Conservation (phyloP, 805 yeast genomes). For the Maudiozyma barnettii region DNA sequence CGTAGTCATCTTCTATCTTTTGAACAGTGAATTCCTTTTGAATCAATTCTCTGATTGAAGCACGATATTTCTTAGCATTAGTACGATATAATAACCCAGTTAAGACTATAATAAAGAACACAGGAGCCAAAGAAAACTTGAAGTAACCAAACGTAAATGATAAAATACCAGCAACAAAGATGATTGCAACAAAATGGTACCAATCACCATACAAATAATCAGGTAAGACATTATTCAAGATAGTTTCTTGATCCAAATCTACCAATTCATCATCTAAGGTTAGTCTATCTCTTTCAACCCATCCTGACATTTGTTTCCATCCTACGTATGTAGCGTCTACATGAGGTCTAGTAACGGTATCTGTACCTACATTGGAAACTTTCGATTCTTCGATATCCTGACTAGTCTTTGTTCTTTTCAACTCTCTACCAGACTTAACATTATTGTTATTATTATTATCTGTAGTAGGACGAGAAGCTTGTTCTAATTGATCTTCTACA, state of each 20-base stretch:
- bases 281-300: conserved; percentile 60
- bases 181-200: conserved; percentile 80
- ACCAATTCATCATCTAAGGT: conserved; percentile 58
- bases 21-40: conserved; percentile 78
- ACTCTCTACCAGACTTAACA: too few relatives aligned
- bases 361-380: conserved; percentile 13
- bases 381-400: conserved; percentile 15
- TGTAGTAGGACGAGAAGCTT: background rate
- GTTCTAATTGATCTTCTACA: background rate
- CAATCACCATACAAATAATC: conserved; percentile 83
- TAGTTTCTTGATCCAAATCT: conserved; percentile 64
- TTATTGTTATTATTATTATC: too few relatives aligned
- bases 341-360: conserved; percentile 9
- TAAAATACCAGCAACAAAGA: conserved; percentile 55
- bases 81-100: conserved; percentile 69
- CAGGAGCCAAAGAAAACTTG: conserved; percentile 68
- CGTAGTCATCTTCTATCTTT: conserved; percentile 79
- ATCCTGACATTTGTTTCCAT: conserved; percentile 90
- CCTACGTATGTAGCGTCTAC: conserved; percentile 63
- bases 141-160: conserved; percentile 77
- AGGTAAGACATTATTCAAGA: conserved; percentile 68
- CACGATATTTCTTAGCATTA: conserved; percentile 71
- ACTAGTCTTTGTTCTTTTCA: conserved; percentile 9
- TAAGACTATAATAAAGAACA: conserved; percentile 59
- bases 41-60: conserved; percentile 63